Base-by-base conservation (phyloP, 1,284 basidiomycete genomes). In the Sporisorium exsertum region DNA sequence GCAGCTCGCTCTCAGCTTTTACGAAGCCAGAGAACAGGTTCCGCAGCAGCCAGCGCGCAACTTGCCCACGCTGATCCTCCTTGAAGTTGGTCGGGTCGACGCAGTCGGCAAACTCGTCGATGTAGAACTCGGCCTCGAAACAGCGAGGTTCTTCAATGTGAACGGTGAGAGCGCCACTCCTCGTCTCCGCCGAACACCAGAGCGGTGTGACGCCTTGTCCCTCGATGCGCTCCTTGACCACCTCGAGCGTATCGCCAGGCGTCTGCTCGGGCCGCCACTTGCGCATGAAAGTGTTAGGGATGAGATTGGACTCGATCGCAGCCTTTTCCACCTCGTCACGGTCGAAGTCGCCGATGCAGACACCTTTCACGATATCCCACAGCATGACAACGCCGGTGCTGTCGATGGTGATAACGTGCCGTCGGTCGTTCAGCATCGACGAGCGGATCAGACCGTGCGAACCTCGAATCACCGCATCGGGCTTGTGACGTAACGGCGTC, bases 101-200 rank as follows among this genome's bases (percentile, higher is more conserved):
- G 50, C 71, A 80, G 33, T 54, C 56, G 57, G 68, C 59, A 91
- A 90, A 86, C 65, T 99, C 96, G 84, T 98, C 95, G 4, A 92
- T 91, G 84, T 97, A 98, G 4, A 96, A 91, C 87, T 99, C 97
- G 12, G 94, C 93, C 69, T 97, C 95, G 85, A 97, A 98, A 77
- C 92, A 94, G 52, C 89, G 87, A 5, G 83, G 85, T 78, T 97
- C 94, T 62, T 91, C 93, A 46, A 99, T 84, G 87, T 97, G 94
- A 4, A 99, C 91, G 0, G 92, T 92, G 67, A 99, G 88, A 35
- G 93, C 90, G 2, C 96, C 96, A 20, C 92, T 91, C 86, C 93
- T 92, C 6, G 94, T 96, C 85, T 98, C 96, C 26, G 93, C 91
- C 20, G 89, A 90, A 56, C 92, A 92, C 97, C 97, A 99, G 5